Evolutionary conservation across 495 filamentous ascomycete genomes (phyloP), one percentile per base, ranked within the genome.

Genomic region (Talaromyces liani): DNA sequence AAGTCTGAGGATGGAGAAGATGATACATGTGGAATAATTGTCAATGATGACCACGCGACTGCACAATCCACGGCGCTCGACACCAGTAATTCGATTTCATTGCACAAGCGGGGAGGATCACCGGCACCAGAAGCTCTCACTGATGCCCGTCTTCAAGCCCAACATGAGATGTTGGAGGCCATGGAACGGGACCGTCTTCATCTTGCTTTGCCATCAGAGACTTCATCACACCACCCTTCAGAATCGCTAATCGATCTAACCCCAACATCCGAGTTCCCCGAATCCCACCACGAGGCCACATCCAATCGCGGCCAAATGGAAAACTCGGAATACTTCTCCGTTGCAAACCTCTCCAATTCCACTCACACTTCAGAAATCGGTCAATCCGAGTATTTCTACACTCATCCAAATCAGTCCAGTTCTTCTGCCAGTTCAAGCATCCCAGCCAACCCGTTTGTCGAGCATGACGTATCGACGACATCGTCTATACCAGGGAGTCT

Each of bases 61-160:
- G 77, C 74, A 12, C 75, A 66, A n/a, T 80, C 81, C 1, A 82
- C 81, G 9, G 82, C 76, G 2, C 69, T 79, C 33, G 78, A 79
- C 6, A 60, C 63, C 16, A 20, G 39, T 36, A 39, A 60, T 51
- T 8, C n/a, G 25, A 58, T 10, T 18, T 49, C 22, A 10, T 22
- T 63, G 34, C 62, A 58, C 2, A 57, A 36, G 10, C 27, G 56
- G 1, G 34, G 57, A 7, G 55, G 34, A 3, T 41, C 25, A 8
- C 16, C 27, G 6, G 22, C 55, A 12, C 18, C 58, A 25, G 56
- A 56, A 24, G 41, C 60, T 54, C 66, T 60, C 20, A 60, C 64
- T 12, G 39, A 62, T 39, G 36, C 29, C 20, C 58, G 63, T 27
- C 33, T 62, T 0, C 65, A 66, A 49, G 61, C 61, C n/a, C 60